These are phyloP conservation scores for Parasitella parasitica DNA, from an alignment of 371 early-diverging fungal species.

Conservation along the genomic window DNA sequence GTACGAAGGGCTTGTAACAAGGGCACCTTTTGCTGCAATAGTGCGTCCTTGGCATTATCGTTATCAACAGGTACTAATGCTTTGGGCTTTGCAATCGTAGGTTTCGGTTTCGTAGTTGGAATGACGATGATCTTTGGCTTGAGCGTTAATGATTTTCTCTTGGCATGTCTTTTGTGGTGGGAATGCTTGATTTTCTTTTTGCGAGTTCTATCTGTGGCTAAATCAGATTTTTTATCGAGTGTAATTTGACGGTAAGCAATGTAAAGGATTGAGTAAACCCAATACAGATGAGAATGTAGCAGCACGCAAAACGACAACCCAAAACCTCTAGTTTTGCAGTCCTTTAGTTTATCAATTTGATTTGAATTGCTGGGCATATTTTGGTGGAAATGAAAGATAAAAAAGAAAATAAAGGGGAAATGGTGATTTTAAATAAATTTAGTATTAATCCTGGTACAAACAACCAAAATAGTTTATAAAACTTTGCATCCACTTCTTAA, in stretches of 20 bases:
- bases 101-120: background rate
- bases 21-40: background rate
- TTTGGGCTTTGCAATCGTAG: background rate
- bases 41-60: background rate
- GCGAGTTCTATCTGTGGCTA: background rate
- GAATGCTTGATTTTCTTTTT: background rate
- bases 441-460: background rate
- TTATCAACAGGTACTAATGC: background rate
- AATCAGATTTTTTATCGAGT: background rate
- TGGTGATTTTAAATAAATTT: background rate
- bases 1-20: background rate
- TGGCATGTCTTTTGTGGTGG: background rate
- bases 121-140: background rate
- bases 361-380: background rate
- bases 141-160: background rate
- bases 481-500: background rate
- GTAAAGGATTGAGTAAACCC: conserved; percentile 22
- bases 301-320: conserved; percentile 10
- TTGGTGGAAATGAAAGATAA: background rate
- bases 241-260: conserved; percentile 12
- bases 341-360: background rate
- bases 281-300: conserved; percentile 16
- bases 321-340: background rate
- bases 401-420: background rate
- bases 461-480: background rate